These are phyloP conservation scores for Cyberlindnera americana DNA, from an alignment of 805 yeast species.

Conservation along the genomic window DNA sequence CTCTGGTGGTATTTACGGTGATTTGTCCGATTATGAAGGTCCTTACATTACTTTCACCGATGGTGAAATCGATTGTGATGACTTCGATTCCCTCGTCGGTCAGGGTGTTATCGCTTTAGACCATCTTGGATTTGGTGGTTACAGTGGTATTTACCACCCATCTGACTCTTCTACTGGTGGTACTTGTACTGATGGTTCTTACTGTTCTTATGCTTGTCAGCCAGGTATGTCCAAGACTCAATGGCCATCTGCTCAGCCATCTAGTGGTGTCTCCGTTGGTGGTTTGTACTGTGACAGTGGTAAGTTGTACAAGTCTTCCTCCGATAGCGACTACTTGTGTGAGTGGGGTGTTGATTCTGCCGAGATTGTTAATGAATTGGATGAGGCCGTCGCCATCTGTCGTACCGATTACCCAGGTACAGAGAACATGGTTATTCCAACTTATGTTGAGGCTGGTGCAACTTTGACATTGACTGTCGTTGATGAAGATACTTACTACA, in stretches of 20 bases:
- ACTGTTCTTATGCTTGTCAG: constrained; percentile 97
- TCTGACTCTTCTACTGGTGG: constrained; percentile 58
- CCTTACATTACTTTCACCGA: constrained; percentile 65
- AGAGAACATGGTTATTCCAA: constrained; percentile 97
- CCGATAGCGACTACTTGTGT: constrained; percentile 65
- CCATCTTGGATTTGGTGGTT: constrained; percentile 76
- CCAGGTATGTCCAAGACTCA: constrained; percentile 98
- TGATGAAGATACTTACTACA: constrained; percentile 70
- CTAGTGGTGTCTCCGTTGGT: constrained; percentile 87
- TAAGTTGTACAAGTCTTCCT: constrained; percentile 75
- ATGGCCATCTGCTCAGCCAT: constrained; percentile 88
- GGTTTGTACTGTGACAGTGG: constrained; percentile 85
- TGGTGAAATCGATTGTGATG: constrained; percentile 62
- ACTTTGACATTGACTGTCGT: constrained; percentile 73
- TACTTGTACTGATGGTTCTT: constrained; percentile 80
- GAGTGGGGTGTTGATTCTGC: constrained; percentile 81
- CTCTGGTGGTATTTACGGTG: constrained; percentile 45
- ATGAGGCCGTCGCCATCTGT: constrained; percentile 78
- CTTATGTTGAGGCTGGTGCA: constrained; percentile 68
- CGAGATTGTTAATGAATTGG: constrained; percentile 58
- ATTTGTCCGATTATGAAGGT: constrained; percentile 48
- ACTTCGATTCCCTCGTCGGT: constrained; percentile 62
- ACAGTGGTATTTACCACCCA: constrained; percentile 61
- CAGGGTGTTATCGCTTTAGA: constrained; percentile 78
- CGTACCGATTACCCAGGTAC: constrained; percentile 99